Conservation (phyloP, 2,329 filamentous ascomycete species). For the Aureobasidium sp. region DNA sequence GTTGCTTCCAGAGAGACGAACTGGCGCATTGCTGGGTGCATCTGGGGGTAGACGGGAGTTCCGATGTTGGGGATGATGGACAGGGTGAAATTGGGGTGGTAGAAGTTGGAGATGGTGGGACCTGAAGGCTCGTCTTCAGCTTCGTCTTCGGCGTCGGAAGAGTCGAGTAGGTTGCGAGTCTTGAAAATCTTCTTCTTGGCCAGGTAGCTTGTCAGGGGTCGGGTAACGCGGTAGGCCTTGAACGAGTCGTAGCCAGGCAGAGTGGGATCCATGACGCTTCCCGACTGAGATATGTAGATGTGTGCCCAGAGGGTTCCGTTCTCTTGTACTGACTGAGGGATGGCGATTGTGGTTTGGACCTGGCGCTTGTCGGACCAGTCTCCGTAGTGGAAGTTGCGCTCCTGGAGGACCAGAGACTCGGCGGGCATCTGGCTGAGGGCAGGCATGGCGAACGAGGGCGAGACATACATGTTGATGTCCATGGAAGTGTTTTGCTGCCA, state of each 20-base stretch:
- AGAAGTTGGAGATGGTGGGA: slow-evolving; percentile 74
- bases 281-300: slow-evolving; percentile 75
- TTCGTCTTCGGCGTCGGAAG: slow-evolving; percentile 40
- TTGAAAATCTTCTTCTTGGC: slow-evolving; percentile 85
- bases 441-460: slow-evolving; percentile 60
- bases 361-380: slow-evolving; percentile 71
- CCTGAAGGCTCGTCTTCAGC: slow-evolving; percentile 46
- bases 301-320: slow-evolving; percentile 94
- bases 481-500: slow-evolving; percentile 73
- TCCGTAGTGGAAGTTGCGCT: slow-evolving; percentile 70
- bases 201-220: slow-evolving; percentile 81
- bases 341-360: slow-evolving; percentile 65
- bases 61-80: slow-evolving; percentile 78
- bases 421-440: slow-evolving; percentile 56
- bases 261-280: slow-evolving; percentile 66
- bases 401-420: slow-evolving; percentile 65
- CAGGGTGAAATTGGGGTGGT: slow-evolving; percentile 89
- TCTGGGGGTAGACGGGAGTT: slow-evolving; percentile 53
- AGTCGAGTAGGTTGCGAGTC: slow-evolving; percentile 70
- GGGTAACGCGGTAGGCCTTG: slow-evolving; percentile 73
- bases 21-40: slow-evolving; percentile 66
- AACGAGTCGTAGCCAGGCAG: slow-evolving; percentile 61
- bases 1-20: slow-evolving; percentile 72
- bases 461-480: slow-evolving; percentile 79
- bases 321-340: slow-evolving; percentile 73